Evolutionary conservation across 495 filamentous ascomycete genomes (phyloP).

Genomic region (Penicillium parvum): DNA sequence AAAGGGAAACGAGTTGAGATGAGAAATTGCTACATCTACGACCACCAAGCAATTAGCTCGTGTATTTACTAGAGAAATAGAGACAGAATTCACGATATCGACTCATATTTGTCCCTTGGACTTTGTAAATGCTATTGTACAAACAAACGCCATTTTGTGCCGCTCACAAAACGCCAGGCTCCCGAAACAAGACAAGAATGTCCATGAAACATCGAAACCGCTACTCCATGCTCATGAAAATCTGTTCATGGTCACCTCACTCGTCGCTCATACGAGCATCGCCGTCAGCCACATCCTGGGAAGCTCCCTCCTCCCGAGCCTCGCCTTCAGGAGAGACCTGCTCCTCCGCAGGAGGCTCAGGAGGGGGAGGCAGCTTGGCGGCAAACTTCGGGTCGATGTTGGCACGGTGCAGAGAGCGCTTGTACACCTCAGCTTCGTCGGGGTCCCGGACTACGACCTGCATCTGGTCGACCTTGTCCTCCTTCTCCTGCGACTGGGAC

Average conservation of each 20-base stretch:
- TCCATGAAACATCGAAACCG: too few relatives aligned
- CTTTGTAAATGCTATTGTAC: constrained; percentile 1
- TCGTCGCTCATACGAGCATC: constrained; percentile 26
- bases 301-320: constrained; percentile 13
- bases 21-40: too few relatives aligned
- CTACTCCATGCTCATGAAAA: too few relatives aligned
- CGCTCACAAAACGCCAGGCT: constrained; percentile 14
- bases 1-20: too few relatives aligned
- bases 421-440: constrained; percentile 49
- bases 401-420: constrained; percentile 39
- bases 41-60: too few relatives aligned
- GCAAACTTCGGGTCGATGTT: constrained; percentile 44
- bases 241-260: too few relatives aligned
- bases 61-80: too few relatives aligned
- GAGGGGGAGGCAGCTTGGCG: constrained; percentile 34
- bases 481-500: too few relatives aligned
- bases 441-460: constrained; percentile 52
- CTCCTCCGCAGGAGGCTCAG: constrained; percentile 26
- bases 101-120: constrained; percentile 3
- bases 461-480: constrained; percentile 52
- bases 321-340: constrained; percentile 13
- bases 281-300: constrained; percentile 11
- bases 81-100: too few relatives aligned
- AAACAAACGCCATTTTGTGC: constrained; percentile 14
- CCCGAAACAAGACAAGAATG: constrained; percentile 13